Base-by-base conservation (phyloP, 2,329 filamentous ascomycete species). In the Colletotrichum shisoi region DNA sequence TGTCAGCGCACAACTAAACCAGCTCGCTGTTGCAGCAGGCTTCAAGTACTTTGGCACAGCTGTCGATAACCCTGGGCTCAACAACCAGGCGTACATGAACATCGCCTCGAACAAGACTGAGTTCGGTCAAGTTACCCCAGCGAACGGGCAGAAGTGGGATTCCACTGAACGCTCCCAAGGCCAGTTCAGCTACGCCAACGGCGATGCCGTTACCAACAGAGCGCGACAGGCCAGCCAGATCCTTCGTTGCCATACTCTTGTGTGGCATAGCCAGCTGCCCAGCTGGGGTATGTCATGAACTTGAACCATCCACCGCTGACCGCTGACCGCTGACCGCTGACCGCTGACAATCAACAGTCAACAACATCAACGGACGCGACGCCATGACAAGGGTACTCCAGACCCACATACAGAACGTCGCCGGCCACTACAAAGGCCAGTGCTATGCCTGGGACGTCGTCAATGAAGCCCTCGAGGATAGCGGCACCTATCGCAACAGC, bases 81-180 rank as follows among this genome's bases (percentile, higher is more conserved):
- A 24, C 53, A 51, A 58, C 27, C 27, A 37, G 15, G 44, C 53
- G 24, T 91, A 91, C 75, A 77, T 79, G 51, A 74, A 76, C 6
- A 84, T 87, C 69, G 76, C 89, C 45, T 80, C 79, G 63, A 79
- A 87, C 73, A 86, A 90, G 72, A 78, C 80, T 56, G 79, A 89
- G 75, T 90, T 90, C 72, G 89, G 88, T 27, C 84, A 88, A 74
- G 80, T 89, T 27, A 89, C 88, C 0, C 87, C 88, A 0, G 85
- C 84, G 61, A 91, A 91, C 73, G 82, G 83, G 2, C 84, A 87
- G 74, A 84, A 87, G 80, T 91, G 87, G 87, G 81, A 88, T 65
- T 79, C 82, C 24, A 45, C 45, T 17, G 87, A 92, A 79, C 85
- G 87, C 0, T 73, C 77, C 39, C 82, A 81, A 49, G 82, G 80